Base-by-base conservation (phyloP, 495 filamentous ascomycete genomes). In the Penicillium dipodomyicola region DNA sequence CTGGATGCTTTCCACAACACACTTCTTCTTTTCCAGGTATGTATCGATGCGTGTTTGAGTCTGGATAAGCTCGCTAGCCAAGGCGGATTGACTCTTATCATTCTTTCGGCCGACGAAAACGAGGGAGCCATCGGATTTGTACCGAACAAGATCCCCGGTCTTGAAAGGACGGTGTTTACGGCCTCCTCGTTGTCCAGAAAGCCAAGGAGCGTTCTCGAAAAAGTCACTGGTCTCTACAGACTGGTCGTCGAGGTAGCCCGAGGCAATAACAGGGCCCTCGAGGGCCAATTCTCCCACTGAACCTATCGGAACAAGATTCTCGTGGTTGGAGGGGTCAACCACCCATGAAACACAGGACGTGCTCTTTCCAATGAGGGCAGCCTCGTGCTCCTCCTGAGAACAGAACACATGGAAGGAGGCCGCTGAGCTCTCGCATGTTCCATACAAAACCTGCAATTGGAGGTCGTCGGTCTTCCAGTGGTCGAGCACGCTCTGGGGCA, bases 281-380 rank as follows among this genome's bases (percentile, higher is more conserved):
- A 89, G 72, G 4, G 82, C 60, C 19, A 88, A 61, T 63, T 89
- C 86, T 39, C 86, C 86, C 68, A 5, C 70, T 68, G n/a, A n/a
- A 17, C 86, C 86, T 10, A 87, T 65, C 0, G 84, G 82, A 25
- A 81, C 72, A 14, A 89, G 74, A 1, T 61, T 49, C 25, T 84
- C 58, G 44, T 79, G 76, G 53, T 87, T 73, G 0, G 56, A 52
- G 0, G 82, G 74, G 50, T 87, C 78, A 27, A 84, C 79, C 55
- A 88, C 70, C 85, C 86, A 89, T 2, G 67, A 42, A 4, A 59
- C 27, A 51, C 65, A 62, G 2, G 67, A 71, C 5, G 58, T 35
- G 35, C 60, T 53, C 8, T 52, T 59, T 25, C 73, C 73, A 42
- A 76, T 68, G 0, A 56, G 57, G 1, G 56, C 54, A 20, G 51